phyloP scores from a whole-genome alignment of 305 asterid species.

The Petunia hybrid region DNA sequence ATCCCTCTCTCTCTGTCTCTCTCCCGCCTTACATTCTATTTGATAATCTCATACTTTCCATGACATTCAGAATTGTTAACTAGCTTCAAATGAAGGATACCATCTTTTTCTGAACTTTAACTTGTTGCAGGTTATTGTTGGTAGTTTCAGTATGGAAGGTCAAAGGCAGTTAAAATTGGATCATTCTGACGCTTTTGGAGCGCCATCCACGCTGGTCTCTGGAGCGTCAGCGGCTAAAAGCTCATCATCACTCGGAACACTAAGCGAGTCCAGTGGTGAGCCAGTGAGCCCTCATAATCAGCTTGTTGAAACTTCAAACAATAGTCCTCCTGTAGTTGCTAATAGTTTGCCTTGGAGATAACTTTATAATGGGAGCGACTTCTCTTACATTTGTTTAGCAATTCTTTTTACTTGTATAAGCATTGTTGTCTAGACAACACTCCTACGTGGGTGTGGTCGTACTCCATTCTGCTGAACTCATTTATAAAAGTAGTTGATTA shows the following conservation, averaged over 20 bases:
- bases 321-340: slow-evolving; percentile 23
- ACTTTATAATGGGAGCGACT: background rate
- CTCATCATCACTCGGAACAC: slow-evolving; percentile 31
- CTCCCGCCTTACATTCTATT: background rate
- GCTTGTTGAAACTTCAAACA: background rate
- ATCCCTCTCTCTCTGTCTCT: background rate
- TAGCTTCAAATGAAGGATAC: background rate
- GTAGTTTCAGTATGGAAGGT: slow-evolving; percentile 31
- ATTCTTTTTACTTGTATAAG: slow-evolving; percentile 1
- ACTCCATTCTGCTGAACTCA: no score
- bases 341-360: slow-evolving; percentile 35
- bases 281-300: slow-evolving; percentile 32
- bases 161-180: slow-evolving; percentile 24
- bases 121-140: slow-evolving; percentile 34
- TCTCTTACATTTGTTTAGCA: slow-evolving; percentile 12
- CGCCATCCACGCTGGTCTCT: slow-evolving; percentile 21
- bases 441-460: no score
- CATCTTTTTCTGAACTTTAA: background rate
- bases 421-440: background rate
- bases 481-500: no score
- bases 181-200: background rate
- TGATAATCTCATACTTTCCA: background rate
- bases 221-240: slow-evolving; percentile 28
- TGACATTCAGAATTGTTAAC: background rate
- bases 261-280: slow-evolving; percentile 36